A percentile compares a stretch with the other conserved stretches of the same genome.
These are phyloP conservation scores for Monosporascus sp. DNA, from an alignment of 2,329 filamentous ascomycete species.

Conservation along the genomic window DNA sequence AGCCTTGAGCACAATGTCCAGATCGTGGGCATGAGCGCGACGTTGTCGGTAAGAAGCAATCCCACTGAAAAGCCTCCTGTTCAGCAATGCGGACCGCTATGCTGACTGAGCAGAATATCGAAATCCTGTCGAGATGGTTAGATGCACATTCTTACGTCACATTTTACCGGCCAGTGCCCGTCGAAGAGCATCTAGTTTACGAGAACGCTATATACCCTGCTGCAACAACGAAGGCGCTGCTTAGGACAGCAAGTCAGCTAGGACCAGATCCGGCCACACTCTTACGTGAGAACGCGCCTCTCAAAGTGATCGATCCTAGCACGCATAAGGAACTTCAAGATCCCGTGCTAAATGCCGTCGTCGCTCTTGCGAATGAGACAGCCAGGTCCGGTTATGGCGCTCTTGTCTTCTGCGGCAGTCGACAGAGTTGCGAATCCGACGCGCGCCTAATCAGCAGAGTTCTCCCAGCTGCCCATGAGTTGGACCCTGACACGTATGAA, in stretches of 20 bases:
- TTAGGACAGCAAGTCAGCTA: slow-evolving; percentile 51
- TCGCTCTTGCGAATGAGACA: slow-evolving; percentile 64
- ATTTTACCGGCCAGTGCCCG: slow-evolving; percentile 66
- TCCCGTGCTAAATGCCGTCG: slow-evolving; percentile 62
- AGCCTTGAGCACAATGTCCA: slow-evolving; percentile 62
- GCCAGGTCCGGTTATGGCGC: slow-evolving; percentile 63
- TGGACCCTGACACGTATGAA: slow-evolving; percentile 45
- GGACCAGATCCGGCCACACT: slow-evolving; percentile 27
- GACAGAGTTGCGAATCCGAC: slow-evolving; percentile 60
- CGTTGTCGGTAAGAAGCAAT: slow-evolving; percentile 54
- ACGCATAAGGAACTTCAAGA: slow-evolving; percentile 57
- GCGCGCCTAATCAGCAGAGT: slow-evolving; percentile 63
- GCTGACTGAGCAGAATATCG: slow-evolving; percentile 53
- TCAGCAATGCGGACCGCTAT: neutral
- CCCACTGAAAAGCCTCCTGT: neutral
- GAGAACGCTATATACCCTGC: slow-evolving; percentile 63
- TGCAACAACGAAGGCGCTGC: slow-evolving; percentile 50
- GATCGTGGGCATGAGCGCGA: slow-evolving; percentile 76
- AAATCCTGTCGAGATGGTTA: slow-evolving; percentile 64
- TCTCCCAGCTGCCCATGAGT: slow-evolving; percentile 46
- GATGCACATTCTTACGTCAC: slow-evolving; percentile 67
- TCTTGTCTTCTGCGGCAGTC: slow-evolving; percentile 68
- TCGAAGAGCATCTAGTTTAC: slow-evolving; percentile 69
- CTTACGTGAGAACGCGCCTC: slow-evolving; percentile 32
- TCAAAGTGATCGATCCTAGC: slow-evolving; percentile 49